Conservation (phyloP, 306 rosid genomes). For the Prunus salicina region DNA sequence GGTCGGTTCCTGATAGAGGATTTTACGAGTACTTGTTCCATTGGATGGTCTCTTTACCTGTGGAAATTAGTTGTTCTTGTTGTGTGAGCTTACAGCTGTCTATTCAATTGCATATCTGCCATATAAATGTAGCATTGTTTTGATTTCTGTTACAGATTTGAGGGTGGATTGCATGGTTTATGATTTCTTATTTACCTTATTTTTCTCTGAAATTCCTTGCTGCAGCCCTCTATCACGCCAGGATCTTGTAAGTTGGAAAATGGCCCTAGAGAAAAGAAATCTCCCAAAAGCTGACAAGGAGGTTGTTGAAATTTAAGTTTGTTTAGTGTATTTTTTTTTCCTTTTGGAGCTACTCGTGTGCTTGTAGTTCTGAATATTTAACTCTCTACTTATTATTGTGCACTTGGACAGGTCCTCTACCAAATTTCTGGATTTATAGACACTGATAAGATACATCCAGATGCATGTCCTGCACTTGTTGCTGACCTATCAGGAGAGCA, state of each 20-base stretch:
- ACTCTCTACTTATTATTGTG: constrained; percentile 23
- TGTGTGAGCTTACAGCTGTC: not conserved
- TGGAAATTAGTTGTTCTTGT: not conserved
- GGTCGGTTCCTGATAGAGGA: not conserved
- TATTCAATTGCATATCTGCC: constrained; percentile 4
- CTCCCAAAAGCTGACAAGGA: constrained; percentile 92
- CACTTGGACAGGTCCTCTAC: constrained; percentile 61
- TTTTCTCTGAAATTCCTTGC: constrained; percentile 29
- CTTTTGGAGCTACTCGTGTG: constrained; percentile 15
- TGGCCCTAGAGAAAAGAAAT: constrained; percentile 84
- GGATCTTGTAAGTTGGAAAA: constrained; percentile 98
- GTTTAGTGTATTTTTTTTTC: constrained; percentile 3
- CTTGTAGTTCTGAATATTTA: constrained; percentile 26
- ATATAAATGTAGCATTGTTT: constrained; percentile 6
- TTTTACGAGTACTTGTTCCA: not conserved
- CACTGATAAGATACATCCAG: constrained; percentile 81
- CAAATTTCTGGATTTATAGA: constrained; percentile 89
- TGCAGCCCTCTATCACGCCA: constrained; percentile 93
- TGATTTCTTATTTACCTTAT: constrained; percentile 6
- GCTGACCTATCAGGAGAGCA: constrained; percentile 96
- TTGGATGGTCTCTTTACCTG: not conserved
- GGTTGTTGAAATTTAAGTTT: constrained; percentile 47
- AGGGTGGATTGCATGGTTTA: constrained; percentile 7
- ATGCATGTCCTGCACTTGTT: constrained; percentile 97
- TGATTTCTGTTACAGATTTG: constrained; percentile 24